Base-by-base conservation (phyloP, 768 basidiomycete genomes). In the Podaxis pistillaris region DNA sequence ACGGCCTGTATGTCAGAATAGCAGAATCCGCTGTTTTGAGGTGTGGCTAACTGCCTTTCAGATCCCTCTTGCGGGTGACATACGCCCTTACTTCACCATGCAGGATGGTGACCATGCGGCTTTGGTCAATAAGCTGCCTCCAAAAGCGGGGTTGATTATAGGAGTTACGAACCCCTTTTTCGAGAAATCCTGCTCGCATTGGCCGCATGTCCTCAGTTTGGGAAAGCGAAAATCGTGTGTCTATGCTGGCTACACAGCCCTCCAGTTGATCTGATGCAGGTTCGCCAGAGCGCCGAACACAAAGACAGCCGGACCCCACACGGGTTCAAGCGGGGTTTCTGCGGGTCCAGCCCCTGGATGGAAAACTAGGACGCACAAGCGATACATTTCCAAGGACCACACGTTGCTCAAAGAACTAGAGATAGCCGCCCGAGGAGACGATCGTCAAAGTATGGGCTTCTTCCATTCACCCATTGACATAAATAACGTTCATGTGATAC, bases 71-170 rank as follows among this genome's bases (percentile, higher is more conserved):
- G 85, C 89, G 0, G 86, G 86, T 1, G 96, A 99, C 69, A 86
- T 93, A 68, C 84, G 96, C 8, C 96, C 96, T 0, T 99, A 96
- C 73, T 91, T 98, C 66, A 97, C 96, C 15, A 94, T 99, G 68
- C 96, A 98, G 71, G 96, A 98, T 69, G 83, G 83, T n/a, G 95
- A 97, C 63, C 87, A 90, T 65, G 67, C 81, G 2, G 69, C 81
- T 1, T 73, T 99, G 12, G 88, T 97, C 47, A 94, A 93, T 71
- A 87, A 88, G 64, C 84, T 91, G 33, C 84, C 87, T n/a, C 93
- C 92, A 0, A 86, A 87, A 72, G 74, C 87, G 0, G 94, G 93
- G 1, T 72, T 92, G 2, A 67, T 96, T 4, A 71, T 96, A 2
- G 93, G 94, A 8, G 90, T 93, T 8, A 96, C 94, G 1, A 96